Evolutionary conservation across 2,329 filamentous ascomycete species (phyloP).

Genomic region (Hymenoscyphus repandus): DNA sequence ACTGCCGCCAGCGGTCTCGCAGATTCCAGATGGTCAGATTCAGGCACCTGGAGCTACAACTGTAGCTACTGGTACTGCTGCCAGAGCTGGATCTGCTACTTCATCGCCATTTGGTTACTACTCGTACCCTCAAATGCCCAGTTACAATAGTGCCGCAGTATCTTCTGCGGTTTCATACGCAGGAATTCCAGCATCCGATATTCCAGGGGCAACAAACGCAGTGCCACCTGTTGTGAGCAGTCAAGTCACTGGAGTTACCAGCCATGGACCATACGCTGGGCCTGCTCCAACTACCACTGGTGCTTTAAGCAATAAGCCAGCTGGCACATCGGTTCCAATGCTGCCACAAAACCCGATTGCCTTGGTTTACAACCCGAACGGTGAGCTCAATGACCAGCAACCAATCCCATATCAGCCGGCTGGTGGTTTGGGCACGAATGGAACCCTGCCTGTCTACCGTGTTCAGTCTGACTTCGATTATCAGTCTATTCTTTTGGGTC

Average conservation of each 20-base stretch:
- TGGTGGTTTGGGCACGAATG: conserved; percentile 73
- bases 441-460: conserved; percentile 69
- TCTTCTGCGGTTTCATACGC: conserved; percentile 23
- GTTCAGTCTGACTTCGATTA: conserved; percentile 80
- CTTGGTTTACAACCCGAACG: conserved; percentile 67
- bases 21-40: conserved; percentile 7
- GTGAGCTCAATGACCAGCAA: conserved; percentile 59
- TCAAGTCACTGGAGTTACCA: conserved; percentile 52
- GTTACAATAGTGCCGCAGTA: conserved; percentile 23
- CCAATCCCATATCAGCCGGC: conserved; percentile 68
- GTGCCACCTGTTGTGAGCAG: conserved; percentile 39
- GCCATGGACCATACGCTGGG: conserved; percentile 65
- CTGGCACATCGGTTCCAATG: conserved; percentile 53
- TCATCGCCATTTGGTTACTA: conserved; percentile 12
- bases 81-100: not conserved
- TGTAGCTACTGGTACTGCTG: not conserved
- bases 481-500: conserved; percentile 62
- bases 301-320: conserved; percentile 53
- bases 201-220: conserved; percentile 25
- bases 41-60: conserved; percentile 2
- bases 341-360: conserved; percentile 56
- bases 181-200: conserved; percentile 22
- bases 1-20: conserved; percentile 11
- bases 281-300: conserved; percentile 60
- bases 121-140: conserved; percentile 22